Percentiles rank a stretch among this genome's conserved stretches.
Conservation (phyloP, 352 stramenopile species). For the Sclerospora graminicola region DNA sequence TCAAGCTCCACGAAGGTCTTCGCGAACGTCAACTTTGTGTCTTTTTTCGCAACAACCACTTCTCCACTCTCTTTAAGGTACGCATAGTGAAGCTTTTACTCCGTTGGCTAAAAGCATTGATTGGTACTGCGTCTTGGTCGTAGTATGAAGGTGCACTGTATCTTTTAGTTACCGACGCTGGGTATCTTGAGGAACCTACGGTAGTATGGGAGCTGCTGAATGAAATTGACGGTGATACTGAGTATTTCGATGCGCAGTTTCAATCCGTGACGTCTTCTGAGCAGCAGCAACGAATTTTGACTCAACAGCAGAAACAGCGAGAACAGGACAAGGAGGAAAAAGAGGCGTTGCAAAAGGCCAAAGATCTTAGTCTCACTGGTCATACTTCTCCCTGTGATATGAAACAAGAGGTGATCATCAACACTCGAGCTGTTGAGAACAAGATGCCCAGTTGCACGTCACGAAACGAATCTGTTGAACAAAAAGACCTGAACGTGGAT, state of each 20-base stretch:
- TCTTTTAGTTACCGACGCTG: constrained; percentile 94
- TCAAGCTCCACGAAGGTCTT: constrained; percentile 88
- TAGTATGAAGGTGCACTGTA: constrained; percentile 90
- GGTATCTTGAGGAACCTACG: constrained; percentile 88
- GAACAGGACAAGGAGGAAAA: constrained; percentile 16
- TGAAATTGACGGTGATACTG: constrained; percentile 77
- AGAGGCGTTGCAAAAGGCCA: constrained; percentile 10
- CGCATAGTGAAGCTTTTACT: background rate
- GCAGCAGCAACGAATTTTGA: constrained; percentile 58
- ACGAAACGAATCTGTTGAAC: constrained; percentile 6
- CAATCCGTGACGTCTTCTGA: constrained; percentile 48
- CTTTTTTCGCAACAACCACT: constrained; percentile 99
- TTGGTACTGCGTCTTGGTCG: background rate
- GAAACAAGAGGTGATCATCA: background rate
- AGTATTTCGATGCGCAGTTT: constrained; percentile 70
- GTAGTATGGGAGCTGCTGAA: constrained; percentile 95
- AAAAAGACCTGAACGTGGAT: constrained; percentile 19
- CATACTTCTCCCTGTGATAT: background rate
- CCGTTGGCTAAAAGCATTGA: background rate
- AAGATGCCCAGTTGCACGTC: constrained; percentile 6
- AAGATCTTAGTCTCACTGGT: constrained; percentile 8
- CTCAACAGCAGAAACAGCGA: constrained; percentile 40
- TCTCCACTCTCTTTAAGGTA: constrained; percentile 93
- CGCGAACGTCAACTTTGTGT: constrained; percentile 87
- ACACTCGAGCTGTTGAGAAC: constrained; percentile 8